Base-by-base conservation (phyloP, 345 rosid genomes). In the Aethionema arabicum region DNA sequence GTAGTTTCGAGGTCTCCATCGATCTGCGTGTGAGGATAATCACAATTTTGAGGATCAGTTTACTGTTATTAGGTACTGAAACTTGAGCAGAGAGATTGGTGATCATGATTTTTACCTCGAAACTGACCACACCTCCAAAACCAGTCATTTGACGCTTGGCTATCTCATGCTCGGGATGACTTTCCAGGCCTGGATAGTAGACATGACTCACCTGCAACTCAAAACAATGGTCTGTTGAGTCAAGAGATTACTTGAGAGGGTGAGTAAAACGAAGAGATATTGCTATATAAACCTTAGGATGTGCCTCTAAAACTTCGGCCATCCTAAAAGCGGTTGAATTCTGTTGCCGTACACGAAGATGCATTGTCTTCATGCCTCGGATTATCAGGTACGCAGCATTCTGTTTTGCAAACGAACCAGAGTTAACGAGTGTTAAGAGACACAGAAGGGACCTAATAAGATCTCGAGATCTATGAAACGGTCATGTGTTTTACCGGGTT, bases 261-360 rank as follows among this genome's bases (percentile, higher is more conserved):
- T 2, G 63, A 49, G 47, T 10, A 53, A 0, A 7, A 13, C 6
- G 45, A 38, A 39, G 15, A 41, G 16, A 36, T 0, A 36, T 30
- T 30, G 61, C 11, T 40, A 48, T 32, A 65, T 65, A n/a, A n/a
- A 90, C 97, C 96, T 83, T 93, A 60, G 97, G 97, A 93, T 93
- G 99, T 68, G 87, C 99, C 97, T 93, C 97, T 87, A 93, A 93
- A 90, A 93, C 52, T 76, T 86, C 63, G 90, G 99, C 97, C 96
- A 93, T 88, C 95, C 86, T 79, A 65, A 80, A 61, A 46, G 89
- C 99, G 31, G 99, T 93, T 13, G 86, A 80, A 75, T 93, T 93
- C 67, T 93, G 97, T 81, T 85, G 95, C 89, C 75, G 83, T 84
- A 93, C 92, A 82, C 96, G 97, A 79, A 93, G 99, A 82, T 93